Percentiles rank a stretch among this genome's conserved stretches.
phyloP scores from a whole-genome alignment of 177 flowering plant genomes.

The Telopea speciosissima region DNA sequence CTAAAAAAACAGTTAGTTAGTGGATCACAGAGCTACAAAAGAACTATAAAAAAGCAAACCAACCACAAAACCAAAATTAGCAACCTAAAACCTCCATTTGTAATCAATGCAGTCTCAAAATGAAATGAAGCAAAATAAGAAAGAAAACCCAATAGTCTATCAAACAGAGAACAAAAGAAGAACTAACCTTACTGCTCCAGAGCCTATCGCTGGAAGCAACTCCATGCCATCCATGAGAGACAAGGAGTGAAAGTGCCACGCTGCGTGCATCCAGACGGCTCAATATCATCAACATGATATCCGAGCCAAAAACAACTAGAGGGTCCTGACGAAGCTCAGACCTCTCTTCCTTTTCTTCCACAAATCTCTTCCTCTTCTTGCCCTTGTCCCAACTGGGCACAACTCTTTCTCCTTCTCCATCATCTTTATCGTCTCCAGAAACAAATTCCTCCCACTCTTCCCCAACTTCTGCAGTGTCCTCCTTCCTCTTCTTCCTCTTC shows the following conservation, averaged over 20 bases:
- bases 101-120: not conserved
- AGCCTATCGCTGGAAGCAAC: conserved; percentile 55
- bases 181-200: conserved; percentile 46
- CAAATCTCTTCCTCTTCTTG: not conserved
- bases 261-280: conserved; percentile 66
- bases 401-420: not conserved
- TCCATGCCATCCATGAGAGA: conserved; percentile 51
- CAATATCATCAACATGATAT: conserved; percentile 45
- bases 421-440: not conserved
- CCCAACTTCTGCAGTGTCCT: not conserved
- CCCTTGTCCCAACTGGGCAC: conserved; percentile 1
- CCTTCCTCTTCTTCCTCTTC: not conserved
- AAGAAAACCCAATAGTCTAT: not conserved
- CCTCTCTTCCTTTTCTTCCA: not conserved
- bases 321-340: conserved; percentile 31
- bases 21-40: no score
- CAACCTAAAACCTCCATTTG: no score
- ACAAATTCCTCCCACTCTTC: not conserved
- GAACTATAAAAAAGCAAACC: no score
- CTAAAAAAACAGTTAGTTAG: no score
- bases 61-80: no score
- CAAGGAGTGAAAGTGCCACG: conserved; percentile 63
- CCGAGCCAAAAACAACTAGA: conserved; percentile 47
- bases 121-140: not conserved
- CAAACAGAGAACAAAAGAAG: not conserved